These are phyloP conservation scores for Forsythia viridissima DNA, from an alignment of 257 asterid species.

Conservation along the genomic window DNA sequence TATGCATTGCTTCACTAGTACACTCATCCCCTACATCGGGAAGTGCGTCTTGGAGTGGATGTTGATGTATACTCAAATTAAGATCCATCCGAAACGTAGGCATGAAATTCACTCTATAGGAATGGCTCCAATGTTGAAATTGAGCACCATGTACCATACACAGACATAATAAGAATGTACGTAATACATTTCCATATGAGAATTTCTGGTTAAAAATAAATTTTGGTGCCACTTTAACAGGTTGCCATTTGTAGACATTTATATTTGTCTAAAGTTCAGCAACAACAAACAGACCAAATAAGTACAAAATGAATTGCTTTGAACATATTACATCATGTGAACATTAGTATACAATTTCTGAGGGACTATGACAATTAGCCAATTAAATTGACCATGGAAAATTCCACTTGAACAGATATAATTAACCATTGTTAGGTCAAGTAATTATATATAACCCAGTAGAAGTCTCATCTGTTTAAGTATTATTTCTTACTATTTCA, in stretches of 20 bases:
- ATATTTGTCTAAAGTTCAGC: no score
- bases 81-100: no score
- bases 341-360: not conserved
- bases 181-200: no score
- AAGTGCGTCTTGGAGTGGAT: no score
- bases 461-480: not conserved
- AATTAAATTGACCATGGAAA: not conserved
- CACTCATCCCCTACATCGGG: no score
- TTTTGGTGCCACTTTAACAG: no score
- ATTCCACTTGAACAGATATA: not conserved
- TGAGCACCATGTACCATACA: no score
- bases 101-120: no score
- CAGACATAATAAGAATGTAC: not conserved
- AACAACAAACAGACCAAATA: not conserved
- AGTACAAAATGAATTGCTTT: not conserved
- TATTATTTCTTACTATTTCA: not conserved
- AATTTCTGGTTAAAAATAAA: not conserved
- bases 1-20: no score
- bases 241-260: no score
- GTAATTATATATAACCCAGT: not conserved
- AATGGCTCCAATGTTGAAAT: no score
- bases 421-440: not conserved
- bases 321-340: not conserved
- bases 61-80: no score
- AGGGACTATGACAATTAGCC: not conserved